Base-by-base conservation (phyloP, 2,329 filamentous ascomycete species). In the Lecanosticta acicola region DNA sequence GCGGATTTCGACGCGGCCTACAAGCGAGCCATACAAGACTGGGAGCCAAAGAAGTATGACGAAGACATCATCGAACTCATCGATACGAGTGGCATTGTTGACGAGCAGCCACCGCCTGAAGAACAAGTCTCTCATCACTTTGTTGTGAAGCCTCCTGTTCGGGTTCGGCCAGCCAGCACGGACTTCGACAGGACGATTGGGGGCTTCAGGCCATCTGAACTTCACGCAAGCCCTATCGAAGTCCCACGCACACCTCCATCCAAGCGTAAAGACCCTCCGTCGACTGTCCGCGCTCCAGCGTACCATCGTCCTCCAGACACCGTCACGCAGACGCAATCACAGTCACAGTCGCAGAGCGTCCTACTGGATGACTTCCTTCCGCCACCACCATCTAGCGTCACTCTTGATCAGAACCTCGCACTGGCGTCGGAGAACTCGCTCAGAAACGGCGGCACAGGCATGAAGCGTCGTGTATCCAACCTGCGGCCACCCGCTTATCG, bases 1-100 rank as follows among this genome's bases (percentile, higher is more conserved):
- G 58, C 59, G 11, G 68, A 73, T 14, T 72, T 78, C 44, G 66
- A 76, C 21, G 68, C 66, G 1, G 60, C 77, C 2, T 81, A 81
- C 52, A 41, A 68, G 45, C 66, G 69, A 32, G 69, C 74, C 0
- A 71, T 74, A 45, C 58, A 61, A 26, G 66, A 71, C 43, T 81
- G 78, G 78, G 60, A 61, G 43, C 75, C 75, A 14, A 50, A 53
- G 29, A 29, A 43, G 18, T 16, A 42, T 7, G 32, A 45, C 14
- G 32, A 33, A 2, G 35, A 54, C 4, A 16, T 55, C 24, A 35
- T 53, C 11, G 43, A 55, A 40, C 32, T 48, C 16, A 48, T 56
- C 32, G 48, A 59, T 18, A 56, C 55, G 18, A 51, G 43, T 11
- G 19, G 46, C 18, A 14, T 44, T 14, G 37, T 49, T 14, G 4